phyloP scores from a whole-genome alignment of 2,329 filamentous ascomycete genomes.

The Helotiales sp. region DNA sequence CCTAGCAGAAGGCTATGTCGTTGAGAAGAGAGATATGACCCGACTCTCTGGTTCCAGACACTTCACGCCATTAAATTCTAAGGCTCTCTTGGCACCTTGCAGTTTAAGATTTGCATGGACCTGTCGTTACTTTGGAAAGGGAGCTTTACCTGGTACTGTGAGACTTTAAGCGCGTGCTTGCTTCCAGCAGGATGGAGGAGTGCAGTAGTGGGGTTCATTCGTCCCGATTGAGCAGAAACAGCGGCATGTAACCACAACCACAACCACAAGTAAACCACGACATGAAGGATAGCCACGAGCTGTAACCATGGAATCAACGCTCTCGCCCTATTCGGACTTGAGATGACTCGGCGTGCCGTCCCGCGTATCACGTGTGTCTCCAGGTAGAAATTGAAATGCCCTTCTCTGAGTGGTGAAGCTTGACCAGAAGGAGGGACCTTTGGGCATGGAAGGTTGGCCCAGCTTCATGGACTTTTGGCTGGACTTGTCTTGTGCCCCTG shows the following conservation, averaged over 20 bases:
- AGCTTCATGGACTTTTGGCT: background rate
- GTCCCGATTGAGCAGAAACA: background rate
- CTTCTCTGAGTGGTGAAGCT: background rate
- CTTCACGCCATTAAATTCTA: background rate
- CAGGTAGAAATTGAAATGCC: background rate
- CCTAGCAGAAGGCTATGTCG: background rate
- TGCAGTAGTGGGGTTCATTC: background rate
- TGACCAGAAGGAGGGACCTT: background rate
- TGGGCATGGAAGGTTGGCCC: background rate
- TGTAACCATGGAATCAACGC: conserved; percentile 7
- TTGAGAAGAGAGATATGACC: conserved; percentile 5
- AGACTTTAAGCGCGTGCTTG: background rate
- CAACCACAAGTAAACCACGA: background rate
- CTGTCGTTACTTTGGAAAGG: background rate
- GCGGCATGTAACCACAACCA: conserved; percentile 11
- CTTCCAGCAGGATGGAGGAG: background rate
- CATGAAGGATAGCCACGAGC: background rate
- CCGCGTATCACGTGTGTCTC: conserved; percentile 3
- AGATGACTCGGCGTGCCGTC: background rate
- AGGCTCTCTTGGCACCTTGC: background rate
- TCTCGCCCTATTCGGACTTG: background rate
- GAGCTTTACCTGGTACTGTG: background rate
- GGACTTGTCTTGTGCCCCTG: background rate
- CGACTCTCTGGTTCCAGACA: background rate
- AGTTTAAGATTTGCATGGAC: background rate